Base-by-base conservation (phyloP, 2,329 filamentous ascomycete species). In the Alternaria panax region DNA sequence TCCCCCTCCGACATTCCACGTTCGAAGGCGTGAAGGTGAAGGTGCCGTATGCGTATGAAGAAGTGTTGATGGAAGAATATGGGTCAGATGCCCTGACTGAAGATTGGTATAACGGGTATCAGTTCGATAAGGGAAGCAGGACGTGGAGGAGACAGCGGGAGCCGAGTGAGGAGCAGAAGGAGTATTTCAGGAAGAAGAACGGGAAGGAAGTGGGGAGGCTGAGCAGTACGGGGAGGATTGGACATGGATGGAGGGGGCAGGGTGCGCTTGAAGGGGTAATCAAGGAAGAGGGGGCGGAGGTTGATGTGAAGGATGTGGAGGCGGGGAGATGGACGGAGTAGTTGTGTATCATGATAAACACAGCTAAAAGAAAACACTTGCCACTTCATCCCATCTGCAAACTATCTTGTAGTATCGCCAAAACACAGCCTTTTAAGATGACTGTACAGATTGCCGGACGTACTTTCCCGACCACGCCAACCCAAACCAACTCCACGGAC, bases 11-110 rank as follows among this genome's bases (percentile, higher is more conserved):
- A 16, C 80, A 83, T 40, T 84, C 79, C 54, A 72, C 77, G 3
- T 87, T 88, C 59, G 86, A 88, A 69, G 81, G 78, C 41, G 77
- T 82, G 6, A 78, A 81, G 0, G 84, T 83, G 18, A 84, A 84
- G 62, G 79, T 88, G 24, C 86, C 86, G 1, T 88, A 83, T 66
- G 81, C 82, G 12, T 88, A 88, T 71, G 79, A 81, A 8, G 80
- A 81, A 34, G 70, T 89, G 25, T 76, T 88, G 43, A 73, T 79
- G 3, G 81, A 85, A 48, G 86, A 88, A 69, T 88, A 88, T 62
- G 84, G 85, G 1, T 60, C 78, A 6, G 75, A 79, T 7, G 76
- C 83, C 3, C 67, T 88, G 59, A 82, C 80, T 3, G 75, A 80
- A 34, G 81, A 78, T 7, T 74, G 74, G 40, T 86, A 80, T 53